Base-by-base conservation (phyloP, 1,284 basidiomycete species). In the Irpex sp. region DNA sequence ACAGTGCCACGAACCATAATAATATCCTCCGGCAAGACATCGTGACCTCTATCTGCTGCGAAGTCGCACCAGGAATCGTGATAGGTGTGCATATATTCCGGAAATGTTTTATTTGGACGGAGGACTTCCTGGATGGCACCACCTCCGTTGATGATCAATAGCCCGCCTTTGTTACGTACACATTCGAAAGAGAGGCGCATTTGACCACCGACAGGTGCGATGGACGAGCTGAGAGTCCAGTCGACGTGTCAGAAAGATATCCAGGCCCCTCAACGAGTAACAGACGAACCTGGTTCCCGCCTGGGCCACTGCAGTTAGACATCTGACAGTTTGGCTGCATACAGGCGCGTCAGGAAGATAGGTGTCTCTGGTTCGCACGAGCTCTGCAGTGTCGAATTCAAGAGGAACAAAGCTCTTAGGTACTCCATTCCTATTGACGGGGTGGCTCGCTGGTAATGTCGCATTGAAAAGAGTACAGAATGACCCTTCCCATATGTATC, bases 1-100 rank as follows among this genome's bases (percentile, higher is more conserved):
- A 66, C 53, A 57, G 59, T 63, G 15, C 65, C 65, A 5, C 62
- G 50, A 5, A 66, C 65, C 33, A 66, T 53, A 17, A 66, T 60
- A 37, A 66, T 50, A 21, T 58, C 57, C 39, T 62, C 60, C 17
- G 31, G 54, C 15, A n/a, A 4, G 9, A 66, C 11, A 31, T 60
- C 62, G 57, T 58, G 56, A 6, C 37, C 49, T n/a, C 26, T 19
- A 13, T 17, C 61, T 3, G 9, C 8, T 4, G 61, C 56, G 33
- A 62, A 62, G 21, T 19, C 61, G 19, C 51, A 36, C 61, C 61
- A 62, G 2, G 56, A 51, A 6, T 39, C 31, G 57, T 62, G 49
- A 21, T 62, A 17, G 13, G 11, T 21, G 17, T 35, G 15, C n/a
- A 62, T 62, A 47, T 58, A 62, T n/a, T 19, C 21, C 1, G 61